Evolutionary conservation across 805 yeast species (phyloP), one percentile per base, ranked within the genome.

Genomic region (Wickerhamomyces bisporus): DNA sequence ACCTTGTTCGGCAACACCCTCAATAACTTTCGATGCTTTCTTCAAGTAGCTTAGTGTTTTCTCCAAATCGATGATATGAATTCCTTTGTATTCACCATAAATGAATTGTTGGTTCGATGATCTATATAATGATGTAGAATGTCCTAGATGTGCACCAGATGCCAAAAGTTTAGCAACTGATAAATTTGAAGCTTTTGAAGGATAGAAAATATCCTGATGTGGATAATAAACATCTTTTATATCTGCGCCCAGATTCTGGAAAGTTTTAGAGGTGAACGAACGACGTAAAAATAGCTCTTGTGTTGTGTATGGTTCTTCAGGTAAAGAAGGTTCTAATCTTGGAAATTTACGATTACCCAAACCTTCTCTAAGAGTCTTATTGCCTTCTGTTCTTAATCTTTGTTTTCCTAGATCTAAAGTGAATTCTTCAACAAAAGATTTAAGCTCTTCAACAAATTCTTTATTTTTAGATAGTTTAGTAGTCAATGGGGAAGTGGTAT

Each of bases 101-200:
- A 91, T 73, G 59, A 71, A 93, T 10, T 94, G 89, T 61, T 88
- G 91, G 36, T 89, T 86, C 20, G 83, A 73, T 9, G 88, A 79
- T 50, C 94, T 78, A 77, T 81, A 83, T 44, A 81, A 67, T 3
- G 82, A 68, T 26, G 77, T 81, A n/a, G 95, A 74, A 51, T 91
- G 97, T 21, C 98, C 98, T 49, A 93, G 67, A 61, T 93, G 98
- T 32, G 91, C 91, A 36, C 96, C 97, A 0, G 97, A 86, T 4
- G 96, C 91, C 61, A 91, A 60, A 37, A 93, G 70, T 40, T 78
- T 78, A 23, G 86, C 67, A 26, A 88, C 67, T 3, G 91, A 71
- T 11, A 86, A 57, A 40, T 84, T 76, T 17, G 71, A 61, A 17
- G 77, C 66, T 12, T 67, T 50, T 26, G 73, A 65, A 14, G 96